Conservation (phyloP, 2,329 filamentous ascomycete genomes). For the Blastomyces gilchristii region DNA sequence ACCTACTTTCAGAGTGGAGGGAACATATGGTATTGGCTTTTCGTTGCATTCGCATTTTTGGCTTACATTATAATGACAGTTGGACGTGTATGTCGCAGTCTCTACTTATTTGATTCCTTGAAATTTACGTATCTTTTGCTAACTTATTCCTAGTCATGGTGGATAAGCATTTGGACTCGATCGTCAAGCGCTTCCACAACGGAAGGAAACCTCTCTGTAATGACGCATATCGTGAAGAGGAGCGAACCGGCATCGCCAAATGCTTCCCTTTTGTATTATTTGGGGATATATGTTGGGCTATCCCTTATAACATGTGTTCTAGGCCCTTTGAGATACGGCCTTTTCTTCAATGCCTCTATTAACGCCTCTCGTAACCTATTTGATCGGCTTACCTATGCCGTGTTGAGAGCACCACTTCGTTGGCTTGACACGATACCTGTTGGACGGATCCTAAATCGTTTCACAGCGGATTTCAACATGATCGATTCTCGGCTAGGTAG, state of each 20-base stretch:
- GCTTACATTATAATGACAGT: conserved; percentile 46
- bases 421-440: conserved; percentile 74
- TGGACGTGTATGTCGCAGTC: conserved; percentile 32
- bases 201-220: conserved; percentile 12
- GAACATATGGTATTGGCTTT: conserved; percentile 50
- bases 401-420: conserved; percentile 62
- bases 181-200: conserved; percentile 19
- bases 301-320: conserved; percentile 48
- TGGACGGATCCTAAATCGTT: conserved; percentile 65
- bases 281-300: conserved; percentile 56
- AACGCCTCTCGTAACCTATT: conserved; percentile 61
- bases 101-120: background rate
- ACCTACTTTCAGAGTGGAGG: conserved; percentile 59
- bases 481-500: conserved; percentile 59
- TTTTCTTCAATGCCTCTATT: conserved; percentile 55
- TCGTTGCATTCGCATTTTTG: conserved; percentile 47
- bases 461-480: conserved; percentile 65
- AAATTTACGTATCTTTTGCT: background rate
- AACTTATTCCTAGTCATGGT: conserved; percentile 31
- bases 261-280: conserved; percentile 49
- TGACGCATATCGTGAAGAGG: conserved; percentile 11
- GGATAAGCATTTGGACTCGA: conserved; percentile 39
- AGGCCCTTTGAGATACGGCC: conserved; percentile 53
- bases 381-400: conserved; percentile 52
- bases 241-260: background rate